Evolutionary conservation across 805 yeast genomes (phyloP).

Genomic region (Maudiozyma turicensis): DNA sequence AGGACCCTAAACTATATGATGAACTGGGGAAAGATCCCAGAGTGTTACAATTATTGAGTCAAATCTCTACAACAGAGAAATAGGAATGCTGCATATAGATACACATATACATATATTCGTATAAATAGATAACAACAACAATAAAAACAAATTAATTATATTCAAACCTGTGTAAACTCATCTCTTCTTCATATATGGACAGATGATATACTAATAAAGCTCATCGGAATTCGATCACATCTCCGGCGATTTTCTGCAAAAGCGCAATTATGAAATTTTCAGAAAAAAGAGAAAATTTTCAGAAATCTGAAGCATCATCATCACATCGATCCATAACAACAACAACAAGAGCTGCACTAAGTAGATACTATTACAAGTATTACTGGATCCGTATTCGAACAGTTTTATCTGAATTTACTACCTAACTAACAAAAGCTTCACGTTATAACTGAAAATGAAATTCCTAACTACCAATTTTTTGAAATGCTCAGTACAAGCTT

Average conservation of each 20-base stretch:
- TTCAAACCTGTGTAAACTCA: neutral
- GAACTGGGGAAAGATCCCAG: conserved; percentile 6
- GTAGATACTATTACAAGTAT: no score
- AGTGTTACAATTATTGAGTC: conserved; percentile 3
- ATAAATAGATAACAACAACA: neutral
- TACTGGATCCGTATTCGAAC: no score
- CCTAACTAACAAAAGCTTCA: neutral
- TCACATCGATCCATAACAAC: no score
- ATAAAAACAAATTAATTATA: neutral
- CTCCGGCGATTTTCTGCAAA: no score
- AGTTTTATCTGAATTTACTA: no score
- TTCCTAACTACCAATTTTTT: conserved; percentile 93
- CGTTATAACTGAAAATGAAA: conserved; percentile 49
- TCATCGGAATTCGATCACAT: no score
- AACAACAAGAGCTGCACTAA: no score
- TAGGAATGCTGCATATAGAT: neutral
- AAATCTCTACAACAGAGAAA: neutral
- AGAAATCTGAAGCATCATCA: no score
- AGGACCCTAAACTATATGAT: conserved; percentile 5
- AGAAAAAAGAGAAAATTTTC: no score
- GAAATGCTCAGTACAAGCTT: conserved; percentile 78
- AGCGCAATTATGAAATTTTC: no score
- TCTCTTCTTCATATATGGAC: no score
- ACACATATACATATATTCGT: neutral
- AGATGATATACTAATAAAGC: no score